A percentile compares a stretch with the other conserved stretches of the same genome.
phyloP scores from a whole-genome alignment of 148 eudicot genomes.

The Bassia scoparia region DNA sequence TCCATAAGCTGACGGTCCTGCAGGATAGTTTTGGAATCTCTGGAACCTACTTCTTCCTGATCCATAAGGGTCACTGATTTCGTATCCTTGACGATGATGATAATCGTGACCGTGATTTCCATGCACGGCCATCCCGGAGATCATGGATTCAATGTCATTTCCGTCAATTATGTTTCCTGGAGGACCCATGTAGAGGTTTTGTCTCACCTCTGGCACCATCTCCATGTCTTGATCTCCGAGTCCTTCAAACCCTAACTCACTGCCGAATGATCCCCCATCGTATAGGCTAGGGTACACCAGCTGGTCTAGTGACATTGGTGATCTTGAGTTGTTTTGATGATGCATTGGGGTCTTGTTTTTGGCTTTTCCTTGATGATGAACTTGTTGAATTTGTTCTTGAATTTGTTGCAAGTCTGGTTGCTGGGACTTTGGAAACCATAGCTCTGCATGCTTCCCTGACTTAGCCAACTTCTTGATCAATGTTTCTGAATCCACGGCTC shows the following conservation, averaged over 20 bases:
- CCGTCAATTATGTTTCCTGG: slow-evolving; percentile 2
- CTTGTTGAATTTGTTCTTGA: slow-evolving; percentile 18
- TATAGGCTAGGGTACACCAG: slow-evolving; percentile 18
- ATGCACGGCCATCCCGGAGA: slow-evolving; percentile 26
- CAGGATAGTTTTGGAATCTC: slow-evolving; percentile 21
- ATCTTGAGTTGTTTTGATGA: slow-evolving; percentile 6
- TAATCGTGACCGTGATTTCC: slow-evolving; percentile 20
- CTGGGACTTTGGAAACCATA: slow-evolving; percentile 33
- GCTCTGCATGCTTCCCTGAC: slow-evolving; percentile 58
- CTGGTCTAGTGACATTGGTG: slow-evolving; percentile 5
- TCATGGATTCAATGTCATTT: slow-evolving; percentile 20
- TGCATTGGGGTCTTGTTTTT: slow-evolving; percentile 14
- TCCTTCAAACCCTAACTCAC: slow-evolving; percentile 19
- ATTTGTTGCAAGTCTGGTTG: slow-evolving; percentile 25
- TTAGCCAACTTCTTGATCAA: slow-evolving; percentile 54
- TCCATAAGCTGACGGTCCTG: slow-evolving; percentile 25
- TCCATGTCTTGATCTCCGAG: slow-evolving; percentile 11
- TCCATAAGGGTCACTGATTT: too few relatives aligned
- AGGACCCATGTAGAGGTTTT: slow-evolving; percentile 6
- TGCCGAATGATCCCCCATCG: not conserved
- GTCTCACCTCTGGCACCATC: slow-evolving; percentile 4
- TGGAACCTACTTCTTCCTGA: slow-evolving; percentile 13
- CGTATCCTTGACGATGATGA: slow-evolving; percentile 9
- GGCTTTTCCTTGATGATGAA: too few relatives aligned
- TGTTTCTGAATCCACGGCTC: slow-evolving; percentile 38